Percentiles rank a stretch among this genome's conserved stretches.
Evolutionary conservation across 2,329 filamentous ascomycete genomes (phyloP).

Genomic region (Apiospora phragmitis): DNA sequence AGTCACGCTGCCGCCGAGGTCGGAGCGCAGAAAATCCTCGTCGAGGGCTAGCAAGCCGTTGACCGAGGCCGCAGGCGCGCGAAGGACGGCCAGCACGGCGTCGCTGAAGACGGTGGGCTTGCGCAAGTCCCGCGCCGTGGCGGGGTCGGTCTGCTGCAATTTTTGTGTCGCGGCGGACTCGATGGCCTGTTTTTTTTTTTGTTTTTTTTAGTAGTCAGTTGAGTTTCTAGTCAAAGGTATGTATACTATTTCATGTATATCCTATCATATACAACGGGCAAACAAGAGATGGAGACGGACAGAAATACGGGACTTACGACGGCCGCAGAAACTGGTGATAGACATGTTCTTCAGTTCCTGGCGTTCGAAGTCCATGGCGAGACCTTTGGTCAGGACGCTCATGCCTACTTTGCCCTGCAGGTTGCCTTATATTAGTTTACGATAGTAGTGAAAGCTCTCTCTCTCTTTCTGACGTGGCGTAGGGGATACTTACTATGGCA

Average conservation of each 20-base stretch:
- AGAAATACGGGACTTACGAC: slow-evolving; percentile 48
- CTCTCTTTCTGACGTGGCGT: background rate
- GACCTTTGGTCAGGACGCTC: slow-evolving; percentile 77
- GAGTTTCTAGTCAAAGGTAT: background rate
- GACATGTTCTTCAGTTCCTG: slow-evolving; percentile 69
- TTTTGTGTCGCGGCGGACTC: slow-evolving; percentile 72
- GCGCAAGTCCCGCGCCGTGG: slow-evolving; percentile 59
- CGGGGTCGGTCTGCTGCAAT: slow-evolving; percentile 44
- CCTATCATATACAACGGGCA: too few relatives aligned
- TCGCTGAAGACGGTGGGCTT: slow-evolving; percentile 77
- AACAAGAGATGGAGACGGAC: background rate
- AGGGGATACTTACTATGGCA: slow-evolving; percentile 59
- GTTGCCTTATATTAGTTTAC: background rate
- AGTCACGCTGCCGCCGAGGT: slow-evolving; percentile 51
- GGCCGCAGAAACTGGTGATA: slow-evolving; percentile 78
- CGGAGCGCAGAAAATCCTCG: slow-evolving; percentile 74
- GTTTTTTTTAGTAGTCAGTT: background rate
- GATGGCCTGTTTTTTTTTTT: slow-evolving; percentile 49
- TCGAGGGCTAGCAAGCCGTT: slow-evolving; percentile 75
- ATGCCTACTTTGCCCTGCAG: slow-evolving; percentile 68
- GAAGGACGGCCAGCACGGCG: slow-evolving; percentile 72
- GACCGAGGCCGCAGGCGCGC: slow-evolving; percentile 55
- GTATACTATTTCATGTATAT: too few relatives aligned
- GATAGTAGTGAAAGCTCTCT: background rate
- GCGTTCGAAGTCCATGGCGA: slow-evolving; percentile 78